Conservation (phyloP, 140 eudicot genomes). For the Flaveria floridana region DNA sequence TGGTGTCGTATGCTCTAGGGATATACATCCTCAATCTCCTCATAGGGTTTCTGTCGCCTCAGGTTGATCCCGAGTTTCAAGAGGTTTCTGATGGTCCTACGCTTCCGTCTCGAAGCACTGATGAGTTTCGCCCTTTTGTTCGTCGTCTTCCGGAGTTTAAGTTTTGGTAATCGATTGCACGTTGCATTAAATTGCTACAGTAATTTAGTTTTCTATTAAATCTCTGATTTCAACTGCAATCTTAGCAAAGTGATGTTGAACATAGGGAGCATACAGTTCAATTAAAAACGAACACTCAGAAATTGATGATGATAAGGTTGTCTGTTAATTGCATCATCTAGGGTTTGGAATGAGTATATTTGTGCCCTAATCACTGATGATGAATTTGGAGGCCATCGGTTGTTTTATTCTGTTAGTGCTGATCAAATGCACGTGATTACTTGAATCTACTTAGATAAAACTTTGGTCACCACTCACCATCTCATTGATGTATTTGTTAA, state of each 20-base stretch:
- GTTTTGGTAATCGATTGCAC: conserved; percentile 55
- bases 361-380: background rate
- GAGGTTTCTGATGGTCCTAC: conserved; percentile 50
- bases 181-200: background rate
- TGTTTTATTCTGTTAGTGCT: background rate
- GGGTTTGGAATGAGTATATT: conserved; percentile 15
- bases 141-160: conserved; percentile 90
- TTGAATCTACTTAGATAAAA: background rate
- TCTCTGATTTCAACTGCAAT: background rate
- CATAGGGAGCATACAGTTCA: background rate
- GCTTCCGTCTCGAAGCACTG: conserved; percentile 52
- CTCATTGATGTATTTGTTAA: background rate
- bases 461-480: background rate
- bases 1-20: conserved; percentile 65
- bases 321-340: conserved; percentile 13
- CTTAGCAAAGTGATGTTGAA: background rate
- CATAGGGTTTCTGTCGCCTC: conserved; percentile 70
- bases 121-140: conserved; percentile 86
- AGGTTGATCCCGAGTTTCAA: conserved; percentile 64
- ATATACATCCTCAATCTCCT: conserved; percentile 65
- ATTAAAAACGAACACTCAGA: background rate
- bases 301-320: background rate
- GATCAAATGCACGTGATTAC: conserved; percentile 7
- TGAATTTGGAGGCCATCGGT: background rate
- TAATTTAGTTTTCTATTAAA: background rate